Percentiles rank a stretch among this genome's conserved stretches.
Evolutionary conservation across 176 grass and related monocot species (phyloP).

Genomic region (Echinochloa phyllopogon): DNA sequence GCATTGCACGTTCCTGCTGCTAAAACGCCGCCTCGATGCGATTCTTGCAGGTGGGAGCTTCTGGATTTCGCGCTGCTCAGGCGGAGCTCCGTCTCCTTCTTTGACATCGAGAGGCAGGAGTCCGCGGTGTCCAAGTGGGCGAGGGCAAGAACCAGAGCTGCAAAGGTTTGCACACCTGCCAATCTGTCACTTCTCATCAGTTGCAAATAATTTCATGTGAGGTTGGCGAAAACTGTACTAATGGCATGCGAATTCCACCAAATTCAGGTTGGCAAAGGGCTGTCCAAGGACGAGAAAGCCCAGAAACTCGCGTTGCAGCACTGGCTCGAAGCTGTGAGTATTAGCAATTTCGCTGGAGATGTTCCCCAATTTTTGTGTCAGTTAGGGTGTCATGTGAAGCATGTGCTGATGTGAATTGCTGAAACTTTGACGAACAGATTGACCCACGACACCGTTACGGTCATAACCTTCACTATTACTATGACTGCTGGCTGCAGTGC

Average conservation of each 20-base stretch:
- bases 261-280: conserved; percentile 81
- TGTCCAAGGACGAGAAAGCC: conserved; percentile 86
- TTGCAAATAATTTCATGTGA: not conserved
- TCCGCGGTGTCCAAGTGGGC: conserved; percentile 83
- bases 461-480: conserved; percentile 94
- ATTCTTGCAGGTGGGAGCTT: conserved; percentile 71
- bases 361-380: not conserved
- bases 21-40: not conserved
- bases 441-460: conserved; percentile 96
- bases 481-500: conserved; percentile 80
- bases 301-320: conserved; percentile 92
- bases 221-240: not conserved
- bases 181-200: not conserved
- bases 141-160: conserved; percentile 78
- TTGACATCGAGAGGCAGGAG: conserved; percentile 76
- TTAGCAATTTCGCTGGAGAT: not conserved
- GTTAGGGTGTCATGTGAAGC: not conserved
- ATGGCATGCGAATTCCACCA: not conserved
- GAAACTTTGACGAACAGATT: conserved; percentile 58
- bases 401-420: conserved; percentile 5
- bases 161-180: conserved; percentile 51
- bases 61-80: conserved; percentile 82
- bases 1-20: conserved; percentile 8
- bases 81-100: conserved; percentile 91
- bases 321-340: conserved; percentile 87